Base-by-base conservation (phyloP, 1,284 basidiomycete genomes). In the Ganoderma boninense region DNA sequence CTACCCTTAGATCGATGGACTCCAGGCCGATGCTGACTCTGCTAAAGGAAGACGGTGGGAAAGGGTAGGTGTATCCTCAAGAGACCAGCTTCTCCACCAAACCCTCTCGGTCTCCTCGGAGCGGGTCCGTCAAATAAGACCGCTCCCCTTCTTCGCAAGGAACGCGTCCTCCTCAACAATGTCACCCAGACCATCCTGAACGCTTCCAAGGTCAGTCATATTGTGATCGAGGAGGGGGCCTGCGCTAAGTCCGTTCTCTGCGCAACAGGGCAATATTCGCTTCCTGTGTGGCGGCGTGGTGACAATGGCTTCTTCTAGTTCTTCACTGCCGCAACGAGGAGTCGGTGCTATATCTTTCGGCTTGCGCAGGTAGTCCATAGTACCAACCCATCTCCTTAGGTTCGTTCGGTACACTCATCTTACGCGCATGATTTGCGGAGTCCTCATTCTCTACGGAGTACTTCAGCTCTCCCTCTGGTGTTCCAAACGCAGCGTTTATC, bases 151-250 rank as follows among this genome's bases (percentile, higher is more conserved):
- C 89, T 97, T 64, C 84, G 99, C 72, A 99, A 99, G 80, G 98
- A 98, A 2, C 91, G 98, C 44, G 99, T 99, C 76, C 99, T 99
- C 82, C 87, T 99, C 76, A 97, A 96, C 76, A 99, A 99, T 77
- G 96, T 99, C 60, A 97, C 95, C 0, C 89, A 93, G 74, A 91
- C 94, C 23, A 83, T 88, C 32, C 85, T 89, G 52, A 87, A 87
- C 74, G 84, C 86, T 61, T 89, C 89, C 84, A 85, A 67, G 87
- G 94, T 95, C 75, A 68, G 91, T 86, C 68, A 64, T 65, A 66
- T 73, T 20, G 26, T 57, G 54, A 61, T 61, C 42, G 56, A 52
- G 20, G n/a, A 49, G 69, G 29, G 65, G 59, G 54, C 65, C 13
- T 68, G 68, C 26, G 71, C 32, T 67, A 64, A 70, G 69, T 69